Evolutionary conservation across 805 yeast species (phyloP).

Genomic region (Zygosaccharomyces bailii): DNA sequence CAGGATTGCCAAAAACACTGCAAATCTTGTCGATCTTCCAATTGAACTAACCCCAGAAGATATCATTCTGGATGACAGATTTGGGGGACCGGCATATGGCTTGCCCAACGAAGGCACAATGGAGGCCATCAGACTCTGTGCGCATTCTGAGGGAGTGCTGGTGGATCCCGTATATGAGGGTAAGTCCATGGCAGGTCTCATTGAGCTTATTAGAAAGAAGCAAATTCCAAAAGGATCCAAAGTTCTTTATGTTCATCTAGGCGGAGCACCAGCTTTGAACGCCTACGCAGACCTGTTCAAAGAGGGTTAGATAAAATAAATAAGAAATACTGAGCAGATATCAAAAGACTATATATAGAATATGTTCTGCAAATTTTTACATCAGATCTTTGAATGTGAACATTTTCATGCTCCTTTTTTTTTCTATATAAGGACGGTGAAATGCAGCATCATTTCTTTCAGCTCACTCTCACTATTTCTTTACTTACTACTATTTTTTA

Average conservation of each 20-base stretch:
- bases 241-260: conserved; percentile 33
- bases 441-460: not conserved
- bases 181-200: conserved; percentile 37
- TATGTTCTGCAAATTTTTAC: no score
- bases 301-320: conserved; percentile 6
- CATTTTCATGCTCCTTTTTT: no score
- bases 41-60: conserved; percentile 26
- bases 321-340: no score
- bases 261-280: conserved; percentile 34
- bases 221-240: conserved; percentile 33
- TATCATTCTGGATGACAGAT: conserved; percentile 33
- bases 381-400: no score
- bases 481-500: not conserved
- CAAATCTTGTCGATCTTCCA: conserved; percentile 33
- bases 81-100: conserved; percentile 37
- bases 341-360: no score
- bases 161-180: conserved; percentile 40
- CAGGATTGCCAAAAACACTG: conserved; percentile 36
- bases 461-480: not conserved
- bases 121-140: conserved; percentile 38
- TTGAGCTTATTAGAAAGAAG: conserved; percentile 27
- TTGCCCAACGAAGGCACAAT: conserved; percentile 38
- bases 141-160: conserved; percentile 36
- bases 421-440: conserved; percentile 6
- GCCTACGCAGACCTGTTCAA: conserved; percentile 15